Percentiles rank a stretch among this genome's conserved stretches.
Evolutionary conservation across 148 eudicot genomes (phyloP).

Genomic region (Vaccinium macrocarpon): DNA sequence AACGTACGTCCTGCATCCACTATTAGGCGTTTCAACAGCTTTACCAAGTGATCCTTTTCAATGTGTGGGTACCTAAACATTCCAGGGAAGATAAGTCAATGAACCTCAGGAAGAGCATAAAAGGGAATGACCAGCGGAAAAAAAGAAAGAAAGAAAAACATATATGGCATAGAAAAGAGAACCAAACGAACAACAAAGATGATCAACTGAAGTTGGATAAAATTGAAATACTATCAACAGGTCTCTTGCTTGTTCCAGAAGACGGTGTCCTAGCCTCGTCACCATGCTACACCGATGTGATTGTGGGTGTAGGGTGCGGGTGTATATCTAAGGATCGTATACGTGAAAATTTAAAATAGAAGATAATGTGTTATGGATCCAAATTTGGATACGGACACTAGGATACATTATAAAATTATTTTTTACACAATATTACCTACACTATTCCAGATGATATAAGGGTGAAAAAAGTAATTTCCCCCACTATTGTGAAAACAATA

Average conservation of each 20-base stretch:
- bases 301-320: no score
- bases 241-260: neutral
- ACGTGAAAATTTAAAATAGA: no score
- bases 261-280: neutral
- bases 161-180: neutral
- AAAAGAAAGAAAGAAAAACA: neutral
- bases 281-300: no score
- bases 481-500: no score
- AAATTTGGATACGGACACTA: no score
- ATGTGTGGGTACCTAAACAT: conserved; percentile 79
- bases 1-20: conserved; percentile 46
- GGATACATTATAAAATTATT: no score
- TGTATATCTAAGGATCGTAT: no score
- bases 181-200: conserved; percentile 3
- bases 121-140: neutral
- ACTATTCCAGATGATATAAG: no score
- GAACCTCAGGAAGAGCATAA: conserved; percentile 5
- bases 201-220: neutral
- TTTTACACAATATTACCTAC: no score
- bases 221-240: neutral
- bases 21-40: conserved; percentile 82
- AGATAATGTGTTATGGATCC: no score
- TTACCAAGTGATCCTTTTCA: conserved; percentile 84
- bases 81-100: neutral
- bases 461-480: no score